phyloP scores from a whole-genome alignment of 768 basidiomycete species.

The Albatrellus ellisii region DNA sequence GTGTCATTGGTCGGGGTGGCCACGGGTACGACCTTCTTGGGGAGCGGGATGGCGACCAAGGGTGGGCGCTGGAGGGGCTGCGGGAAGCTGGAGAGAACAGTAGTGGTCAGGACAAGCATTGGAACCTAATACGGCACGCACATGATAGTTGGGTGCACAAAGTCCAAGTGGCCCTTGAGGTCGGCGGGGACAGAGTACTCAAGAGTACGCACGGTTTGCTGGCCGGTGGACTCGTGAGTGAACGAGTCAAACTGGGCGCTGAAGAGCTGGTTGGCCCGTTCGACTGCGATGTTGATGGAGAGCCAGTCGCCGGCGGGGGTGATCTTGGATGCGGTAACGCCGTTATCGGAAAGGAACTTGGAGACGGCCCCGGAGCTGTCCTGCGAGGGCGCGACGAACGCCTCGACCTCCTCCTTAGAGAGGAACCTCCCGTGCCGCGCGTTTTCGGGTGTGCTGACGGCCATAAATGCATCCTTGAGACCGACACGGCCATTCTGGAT shows the following conservation, averaged over 20 bases:
- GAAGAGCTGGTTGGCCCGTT: slow-evolving; percentile 11
- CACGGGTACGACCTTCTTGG: not conserved
- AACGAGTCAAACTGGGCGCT: slow-evolving; percentile 10
- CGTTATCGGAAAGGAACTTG: slow-evolving; percentile 9
- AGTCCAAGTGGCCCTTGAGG: slow-evolving; percentile 10
- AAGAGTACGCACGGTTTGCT: slow-evolving; percentile 11
- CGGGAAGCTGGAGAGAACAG: not conserved
- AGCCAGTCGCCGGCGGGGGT: slow-evolving; percentile 15
- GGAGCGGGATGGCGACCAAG: not conserved
- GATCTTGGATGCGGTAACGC: slow-evolving; percentile 3
- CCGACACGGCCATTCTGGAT: slow-evolving; percentile 1
- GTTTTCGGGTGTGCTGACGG: slow-evolving; percentile 14
- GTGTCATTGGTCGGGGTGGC: not conserved
- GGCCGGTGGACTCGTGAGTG: slow-evolving; percentile 9
- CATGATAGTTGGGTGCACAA: slow-evolving; percentile 14
- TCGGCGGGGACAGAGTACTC: slow-evolving; percentile 13
- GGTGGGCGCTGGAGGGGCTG: not conserved
- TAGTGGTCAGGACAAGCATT: not conserved
- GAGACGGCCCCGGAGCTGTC: slow-evolving; percentile 8
- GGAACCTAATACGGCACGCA: not conserved
- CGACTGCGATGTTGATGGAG: slow-evolving; percentile 7
- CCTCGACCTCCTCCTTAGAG: slow-evolving; percentile 15
- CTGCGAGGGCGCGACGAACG: slow-evolving; percentile 10
- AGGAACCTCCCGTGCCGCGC: slow-evolving; percentile 13
- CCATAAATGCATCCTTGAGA: slow-evolving; percentile 2